A percentile compares a stretch with the other conserved stretches of the same genome.
Evolutionary conservation across 495 filamentous ascomycete genomes (phyloP).

Genomic region (Usnea hakonensis): DNA sequence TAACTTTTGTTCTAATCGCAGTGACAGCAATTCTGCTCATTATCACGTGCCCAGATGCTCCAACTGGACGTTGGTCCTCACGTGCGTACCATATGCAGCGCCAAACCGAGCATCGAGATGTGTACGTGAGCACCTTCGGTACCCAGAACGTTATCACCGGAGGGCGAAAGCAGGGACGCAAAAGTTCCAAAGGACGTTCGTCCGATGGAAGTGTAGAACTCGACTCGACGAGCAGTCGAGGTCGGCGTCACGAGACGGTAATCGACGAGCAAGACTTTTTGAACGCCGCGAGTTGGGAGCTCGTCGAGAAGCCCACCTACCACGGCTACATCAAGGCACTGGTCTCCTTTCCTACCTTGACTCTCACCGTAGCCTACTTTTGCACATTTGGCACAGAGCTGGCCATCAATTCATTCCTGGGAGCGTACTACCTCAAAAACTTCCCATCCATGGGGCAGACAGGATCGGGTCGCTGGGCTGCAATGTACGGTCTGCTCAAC

Average conservation of each 20-base stretch:
- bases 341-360: conserved; percentile 55
- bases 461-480: conserved; percentile 63
- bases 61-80: conserved; percentile 68
- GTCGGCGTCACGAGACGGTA: conserved; percentile 35
- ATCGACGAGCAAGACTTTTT: conserved; percentile 47
- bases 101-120: conserved; percentile 15
- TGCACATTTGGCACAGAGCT: conserved; percentile 83
- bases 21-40: conserved; percentile 58
- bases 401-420: conserved; percentile 74
- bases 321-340: conserved; percentile 49
- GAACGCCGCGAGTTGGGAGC: conserved; percentile 45
- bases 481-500: conserved; percentile 87
- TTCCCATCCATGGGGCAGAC: conserved; percentile 69
- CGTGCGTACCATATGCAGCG: conserved; percentile 16
- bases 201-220: conserved; percentile 9
- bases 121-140: conserved; percentile 12
- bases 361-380: conserved; percentile 61
- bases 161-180: conserved; percentile 3
- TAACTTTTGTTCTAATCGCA: conserved; percentile 74
- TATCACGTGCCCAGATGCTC: conserved; percentile 69
- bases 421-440: conserved; percentile 68
- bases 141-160: neutral
- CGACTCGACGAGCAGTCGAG: neutral
- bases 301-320: conserved; percentile 59
- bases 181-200: neutral